Percentiles rank a stretch among this genome's conserved stretches.
Evolutionary conservation across 805 yeast species (phyloP).

Genomic region (Ogataea paraovalis): DNA sequence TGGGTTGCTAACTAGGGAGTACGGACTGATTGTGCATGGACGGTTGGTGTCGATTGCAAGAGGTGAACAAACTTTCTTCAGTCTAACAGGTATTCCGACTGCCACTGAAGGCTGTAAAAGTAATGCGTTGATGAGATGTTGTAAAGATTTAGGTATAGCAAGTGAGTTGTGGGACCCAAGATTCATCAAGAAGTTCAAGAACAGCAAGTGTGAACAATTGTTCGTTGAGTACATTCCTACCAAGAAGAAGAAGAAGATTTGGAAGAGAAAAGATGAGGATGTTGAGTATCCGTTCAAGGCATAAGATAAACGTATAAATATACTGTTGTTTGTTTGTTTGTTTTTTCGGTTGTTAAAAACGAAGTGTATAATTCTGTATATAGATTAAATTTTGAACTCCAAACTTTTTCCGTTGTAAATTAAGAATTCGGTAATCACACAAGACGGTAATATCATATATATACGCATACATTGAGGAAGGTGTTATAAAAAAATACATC

Average conservation of each 20-base stretch:
- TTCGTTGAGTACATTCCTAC: slow-evolving; percentile 82
- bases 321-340: too few relatives aligned
- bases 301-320: slow-evolving; percentile 12
- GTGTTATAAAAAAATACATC: slow-evolving; percentile 1
- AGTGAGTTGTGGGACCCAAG: slow-evolving; percentile 97
- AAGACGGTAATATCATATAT: too few relatives aligned
- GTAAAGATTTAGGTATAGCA: slow-evolving; percentile 95
- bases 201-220: slow-evolving; percentile 66
- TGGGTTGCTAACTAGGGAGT: slow-evolving; percentile 74
- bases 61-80: slow-evolving; percentile 93
- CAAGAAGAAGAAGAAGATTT: slow-evolving; percentile 82
- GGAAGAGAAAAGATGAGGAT: slow-evolving; percentile 82
- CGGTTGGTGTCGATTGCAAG: slow-evolving; percentile 86
- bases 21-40: slow-evolving; percentile 83
- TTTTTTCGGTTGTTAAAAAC: too few relatives aligned
- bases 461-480: neutral
- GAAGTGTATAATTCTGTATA: neutral
- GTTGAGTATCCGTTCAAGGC: slow-evolving; percentile 83
- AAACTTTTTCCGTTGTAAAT: neutral
- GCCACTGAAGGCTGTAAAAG: slow-evolving; percentile 97
- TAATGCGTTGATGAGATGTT: slow-evolving; percentile 95
- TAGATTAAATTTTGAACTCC: neutral
- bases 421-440: too few relatives aligned
- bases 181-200: slow-evolving; percentile 70
- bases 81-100: slow-evolving; percentile 82